phyloP scores from a whole-genome alignment of 768 basidiomycete species.

The Boletus vermiculosoides region DNA sequence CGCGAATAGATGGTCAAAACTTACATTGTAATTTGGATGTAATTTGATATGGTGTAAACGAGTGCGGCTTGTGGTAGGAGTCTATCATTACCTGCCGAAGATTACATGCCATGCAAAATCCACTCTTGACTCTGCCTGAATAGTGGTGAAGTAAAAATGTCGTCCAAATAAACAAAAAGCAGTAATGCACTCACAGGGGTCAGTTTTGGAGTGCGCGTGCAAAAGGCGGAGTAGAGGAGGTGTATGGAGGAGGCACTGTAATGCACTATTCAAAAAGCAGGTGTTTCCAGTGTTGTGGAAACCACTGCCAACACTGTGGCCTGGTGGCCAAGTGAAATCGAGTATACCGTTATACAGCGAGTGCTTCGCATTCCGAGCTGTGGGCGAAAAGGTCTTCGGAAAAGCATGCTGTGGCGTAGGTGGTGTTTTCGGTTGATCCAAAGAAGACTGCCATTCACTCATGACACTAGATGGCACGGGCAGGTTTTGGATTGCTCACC shows the following conservation, averaged over 20 bases:
- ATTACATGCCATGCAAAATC: constrained; percentile 81
- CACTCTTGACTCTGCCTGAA: constrained; percentile 41
- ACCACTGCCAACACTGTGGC: constrained; percentile 53
- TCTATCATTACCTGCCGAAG: constrained; percentile 57
- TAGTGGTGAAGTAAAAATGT: constrained; percentile 7
- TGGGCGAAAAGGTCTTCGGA: constrained; percentile 28
- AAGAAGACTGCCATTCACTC: constrained; percentile 5
- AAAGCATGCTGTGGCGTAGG: constrained; percentile 27
- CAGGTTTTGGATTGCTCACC: constrained; percentile 35
- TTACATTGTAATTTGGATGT: constrained; percentile 68
- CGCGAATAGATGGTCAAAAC: constrained; percentile 23
- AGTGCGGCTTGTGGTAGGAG: constrained; percentile 44
- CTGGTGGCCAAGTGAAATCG: constrained; percentile 61
- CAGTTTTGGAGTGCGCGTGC: constrained; percentile 43
- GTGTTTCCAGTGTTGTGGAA: constrained; percentile 89
- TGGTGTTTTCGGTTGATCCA: constrained; percentile 25
- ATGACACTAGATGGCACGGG: constrained; percentile 2
- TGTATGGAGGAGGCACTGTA: constrained; percentile 93
- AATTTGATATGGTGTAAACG: constrained; percentile 66
- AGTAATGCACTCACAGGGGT: constrained; percentile 54
- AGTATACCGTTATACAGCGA: constrained; percentile 54
- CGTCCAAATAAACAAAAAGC: not conserved
- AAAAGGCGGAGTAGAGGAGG: constrained; percentile 76
- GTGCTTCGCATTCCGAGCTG: constrained; percentile 28
- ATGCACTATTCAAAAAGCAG: constrained; percentile 92